These are phyloP conservation scores for Chamaecyparis obtusa DNA, from an alignment of 75 land plant species.

Conservation along the genomic window DNA sequence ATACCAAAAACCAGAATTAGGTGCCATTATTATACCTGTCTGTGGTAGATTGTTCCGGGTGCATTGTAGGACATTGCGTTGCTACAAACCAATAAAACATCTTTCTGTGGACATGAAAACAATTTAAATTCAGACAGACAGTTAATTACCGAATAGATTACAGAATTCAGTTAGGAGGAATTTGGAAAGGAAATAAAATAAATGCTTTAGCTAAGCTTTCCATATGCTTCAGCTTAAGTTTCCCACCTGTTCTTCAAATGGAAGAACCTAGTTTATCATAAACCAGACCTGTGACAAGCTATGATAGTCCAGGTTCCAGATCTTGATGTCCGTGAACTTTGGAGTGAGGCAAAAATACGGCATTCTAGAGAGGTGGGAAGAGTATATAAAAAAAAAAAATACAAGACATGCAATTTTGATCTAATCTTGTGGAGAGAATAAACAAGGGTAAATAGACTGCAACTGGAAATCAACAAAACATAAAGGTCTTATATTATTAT, in stretches of 20 bases:
- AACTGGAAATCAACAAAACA: neutral
- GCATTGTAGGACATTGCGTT: constrained; percentile 98
- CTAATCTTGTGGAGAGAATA: neutral
- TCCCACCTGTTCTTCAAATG: neutral
- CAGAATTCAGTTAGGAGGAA: neutral
- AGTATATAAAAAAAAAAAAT: neutral
- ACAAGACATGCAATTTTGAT: neutral
- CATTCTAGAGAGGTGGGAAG: neutral
- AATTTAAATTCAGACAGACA: neutral
- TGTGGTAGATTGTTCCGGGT: constrained; percentile 78
- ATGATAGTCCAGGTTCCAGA: neutral
- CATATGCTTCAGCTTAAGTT: constrained; percentile 4
- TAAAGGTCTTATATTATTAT: neutral
- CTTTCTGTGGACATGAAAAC: constrained; percentile 57
- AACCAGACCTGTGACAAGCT: neutral
- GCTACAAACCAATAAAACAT: constrained; percentile 77
- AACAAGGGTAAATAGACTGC: neutral
- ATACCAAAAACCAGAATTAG: neutral
- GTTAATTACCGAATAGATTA: neutral
- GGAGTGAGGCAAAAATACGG: neutral
- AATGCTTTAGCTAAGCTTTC: neutral
- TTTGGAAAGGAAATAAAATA: neutral
- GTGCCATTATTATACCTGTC: constrained; percentile 60
- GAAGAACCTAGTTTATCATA: neutral
- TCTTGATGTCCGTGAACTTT: neutral